These are phyloP conservation scores for Penicillium simplicissimum DNA, from an alignment of 495 filamentous ascomycete species.

Conservation along the genomic window DNA sequence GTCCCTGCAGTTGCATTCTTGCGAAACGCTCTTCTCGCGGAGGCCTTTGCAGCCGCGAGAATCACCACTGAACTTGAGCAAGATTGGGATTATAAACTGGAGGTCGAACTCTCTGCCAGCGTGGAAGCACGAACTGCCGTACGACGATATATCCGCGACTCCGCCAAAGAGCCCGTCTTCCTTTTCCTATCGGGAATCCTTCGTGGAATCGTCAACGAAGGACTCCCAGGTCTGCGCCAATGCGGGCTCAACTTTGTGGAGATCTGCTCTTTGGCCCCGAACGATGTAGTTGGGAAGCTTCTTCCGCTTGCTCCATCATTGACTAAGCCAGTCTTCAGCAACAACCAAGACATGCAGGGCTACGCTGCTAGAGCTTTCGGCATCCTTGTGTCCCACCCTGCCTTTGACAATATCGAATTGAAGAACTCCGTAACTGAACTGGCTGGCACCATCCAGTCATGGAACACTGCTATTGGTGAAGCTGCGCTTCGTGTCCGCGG, in stretches of 20 bases:
- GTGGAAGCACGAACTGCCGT: slow-evolving; percentile 59
- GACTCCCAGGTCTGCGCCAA: slow-evolving; percentile 49
- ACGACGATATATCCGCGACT: slow-evolving; percentile 47
- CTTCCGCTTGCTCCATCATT: slow-evolving; percentile 50
- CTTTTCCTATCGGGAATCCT: slow-evolving; percentile 57
- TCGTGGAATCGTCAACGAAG: slow-evolving; percentile 56
- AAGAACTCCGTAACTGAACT: slow-evolving; percentile 43
- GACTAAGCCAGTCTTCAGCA: slow-evolving; percentile 62
- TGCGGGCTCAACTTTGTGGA: slow-evolving; percentile 65
- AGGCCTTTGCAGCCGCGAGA: slow-evolving; percentile 59
- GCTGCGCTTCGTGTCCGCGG: slow-evolving; percentile 62
- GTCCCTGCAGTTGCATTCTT: slow-evolving; percentile 69
- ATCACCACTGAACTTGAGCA: slow-evolving; percentile 62
- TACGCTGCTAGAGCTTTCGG: slow-evolving; percentile 72
- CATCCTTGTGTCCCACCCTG: slow-evolving; percentile 69
- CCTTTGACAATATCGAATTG: slow-evolving; percentile 38
- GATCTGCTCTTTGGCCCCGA: slow-evolving; percentile 62
- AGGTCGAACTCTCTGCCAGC: slow-evolving; percentile 66
- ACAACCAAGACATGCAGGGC: slow-evolving; percentile 62
- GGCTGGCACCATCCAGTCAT: slow-evolving; percentile 40
- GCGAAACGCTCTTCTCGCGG: slow-evolving; percentile 70
- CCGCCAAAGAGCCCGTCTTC: slow-evolving; percentile 33
- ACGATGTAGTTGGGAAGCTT: slow-evolving; percentile 51
- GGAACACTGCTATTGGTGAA: slow-evolving; percentile 61
- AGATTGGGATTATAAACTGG: slow-evolving; percentile 83